These are phyloP conservation scores for Picea abies DNA, from an alignment of 83 land plant species.

Conservation along the genomic window DNA sequence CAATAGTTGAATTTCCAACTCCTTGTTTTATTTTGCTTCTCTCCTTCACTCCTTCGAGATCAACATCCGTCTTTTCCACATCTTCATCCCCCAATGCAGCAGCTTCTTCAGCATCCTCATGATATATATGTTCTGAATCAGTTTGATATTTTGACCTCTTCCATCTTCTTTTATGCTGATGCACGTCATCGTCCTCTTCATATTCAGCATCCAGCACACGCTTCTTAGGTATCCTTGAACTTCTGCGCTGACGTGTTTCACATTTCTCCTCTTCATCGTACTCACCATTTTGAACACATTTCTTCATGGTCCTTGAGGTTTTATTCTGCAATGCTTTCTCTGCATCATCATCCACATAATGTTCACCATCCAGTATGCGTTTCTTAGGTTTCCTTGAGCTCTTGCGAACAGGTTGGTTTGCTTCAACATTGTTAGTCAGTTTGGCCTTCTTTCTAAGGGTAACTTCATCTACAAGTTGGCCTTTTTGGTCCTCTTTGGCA, in stretches of 20 bases:
- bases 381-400: constrained; percentile 54
- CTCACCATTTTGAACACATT: background rate
- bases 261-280: constrained; percentile 31
- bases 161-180: constrained; percentile 22
- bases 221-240: constrained; percentile 1
- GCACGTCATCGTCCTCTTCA: constrained; percentile 22
- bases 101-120: constrained; percentile 47
- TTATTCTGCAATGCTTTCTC: constrained; percentile 50
- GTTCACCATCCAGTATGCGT: constrained; percentile 43
- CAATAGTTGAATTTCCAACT: too few relatives aligned
- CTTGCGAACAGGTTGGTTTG: constrained; percentile 28
- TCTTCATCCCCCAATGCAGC: background rate
- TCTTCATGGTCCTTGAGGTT: constrained; percentile 31
- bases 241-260: constrained; percentile 24
- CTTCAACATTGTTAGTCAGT: background rate
- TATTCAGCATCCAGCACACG: constrained; percentile 17
- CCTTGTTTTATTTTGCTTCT: too few relatives aligned
- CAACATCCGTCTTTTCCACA: constrained; percentile 26
- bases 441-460: constrained; percentile 18
- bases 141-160: constrained; percentile 32
- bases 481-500: constrained; percentile 6
- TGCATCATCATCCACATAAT: constrained; percentile 44
- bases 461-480: constrained; percentile 6
- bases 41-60: constrained; percentile 12
- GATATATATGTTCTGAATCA: constrained; percentile 34